phyloP scores from a whole-genome alignment of 441 rosid species.

The Syzygium syzygioides region DNA sequence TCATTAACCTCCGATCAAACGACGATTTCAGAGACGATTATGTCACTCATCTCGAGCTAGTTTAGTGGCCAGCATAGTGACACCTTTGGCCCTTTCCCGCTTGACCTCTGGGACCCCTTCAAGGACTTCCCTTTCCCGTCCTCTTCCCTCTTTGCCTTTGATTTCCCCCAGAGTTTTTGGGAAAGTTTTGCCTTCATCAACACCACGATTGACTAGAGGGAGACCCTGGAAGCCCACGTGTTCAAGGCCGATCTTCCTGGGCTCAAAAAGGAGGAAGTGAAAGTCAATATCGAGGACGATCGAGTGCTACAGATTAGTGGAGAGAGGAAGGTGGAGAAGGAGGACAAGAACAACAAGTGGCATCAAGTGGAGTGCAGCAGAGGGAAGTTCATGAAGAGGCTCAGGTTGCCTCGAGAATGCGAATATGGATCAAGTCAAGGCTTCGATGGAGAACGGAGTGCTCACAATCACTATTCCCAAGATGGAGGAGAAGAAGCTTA shows the following conservation, averaged over 20 bases:
- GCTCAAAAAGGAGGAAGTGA: background rate
- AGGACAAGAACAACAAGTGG: background rate
- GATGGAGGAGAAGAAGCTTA: background rate
- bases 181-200: background rate
- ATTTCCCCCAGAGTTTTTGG: background rate
- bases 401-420: background rate
- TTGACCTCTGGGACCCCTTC: background rate
- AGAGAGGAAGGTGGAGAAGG: background rate
- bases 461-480: background rate
- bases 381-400: background rate
- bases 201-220: background rate
- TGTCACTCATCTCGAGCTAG: background rate
- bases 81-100: background rate
- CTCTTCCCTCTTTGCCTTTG: background rate
- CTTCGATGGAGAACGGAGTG: background rate
- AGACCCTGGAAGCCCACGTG: background rate
- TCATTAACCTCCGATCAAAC: background rate
- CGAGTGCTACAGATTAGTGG: background rate
- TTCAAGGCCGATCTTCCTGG: conserved; percentile 1
- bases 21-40: background rate
- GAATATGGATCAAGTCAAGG: background rate
- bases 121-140: background rate
- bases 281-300: background rate
- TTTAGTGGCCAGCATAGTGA: background rate
- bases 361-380: background rate